Conservation (phyloP, 2,329 filamentous ascomycete species). For the Gnomoniopsis smithogilvyi region DNA sequence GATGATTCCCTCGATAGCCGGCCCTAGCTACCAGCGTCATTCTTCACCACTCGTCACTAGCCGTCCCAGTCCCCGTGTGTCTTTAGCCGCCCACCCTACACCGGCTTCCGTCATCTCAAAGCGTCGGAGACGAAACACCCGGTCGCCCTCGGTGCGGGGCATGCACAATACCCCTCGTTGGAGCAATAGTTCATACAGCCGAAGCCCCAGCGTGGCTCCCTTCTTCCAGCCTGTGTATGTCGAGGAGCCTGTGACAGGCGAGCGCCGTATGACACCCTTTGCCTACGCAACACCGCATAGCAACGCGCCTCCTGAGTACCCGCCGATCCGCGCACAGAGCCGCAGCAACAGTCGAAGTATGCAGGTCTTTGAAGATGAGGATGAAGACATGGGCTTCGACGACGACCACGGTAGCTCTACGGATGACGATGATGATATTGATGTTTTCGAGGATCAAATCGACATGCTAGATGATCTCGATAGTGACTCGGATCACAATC, state of each 20-base stretch:
- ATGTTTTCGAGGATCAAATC: constrained; percentile 27
- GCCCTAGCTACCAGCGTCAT: constrained; percentile 31
- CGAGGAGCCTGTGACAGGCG: constrained; percentile 29
- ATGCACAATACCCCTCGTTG: constrained; percentile 53
- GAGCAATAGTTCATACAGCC: constrained; percentile 37
- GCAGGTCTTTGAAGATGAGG: constrained; percentile 25
- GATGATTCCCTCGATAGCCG: neutral
- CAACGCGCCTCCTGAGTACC: constrained; percentile 47
- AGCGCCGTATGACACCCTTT: constrained; percentile 52
- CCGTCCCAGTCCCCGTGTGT: constrained; percentile 28
- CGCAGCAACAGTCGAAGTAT: constrained; percentile 9
- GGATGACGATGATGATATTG: constrained; percentile 20
- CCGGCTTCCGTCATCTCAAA: constrained; percentile 22
- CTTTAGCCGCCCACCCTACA: constrained; percentile 34
- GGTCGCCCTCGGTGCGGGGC: constrained; percentile 50
- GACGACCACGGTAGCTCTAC: constrained; percentile 26
- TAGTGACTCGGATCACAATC: constrained; percentile 28
- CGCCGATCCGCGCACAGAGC: neutral
- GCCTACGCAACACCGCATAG: constrained; percentile 77
- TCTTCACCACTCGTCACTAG: constrained; percentile 33
- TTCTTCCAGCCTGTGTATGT: constrained; percentile 40
- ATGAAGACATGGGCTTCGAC: constrained; percentile 24
- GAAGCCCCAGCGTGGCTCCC: constrained; percentile 29
- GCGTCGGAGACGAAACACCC: constrained; percentile 46
- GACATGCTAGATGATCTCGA: constrained; percentile 24